Base-by-base conservation (phyloP, 257 asterid species). In the Solanum lycopersicoides region DNA sequence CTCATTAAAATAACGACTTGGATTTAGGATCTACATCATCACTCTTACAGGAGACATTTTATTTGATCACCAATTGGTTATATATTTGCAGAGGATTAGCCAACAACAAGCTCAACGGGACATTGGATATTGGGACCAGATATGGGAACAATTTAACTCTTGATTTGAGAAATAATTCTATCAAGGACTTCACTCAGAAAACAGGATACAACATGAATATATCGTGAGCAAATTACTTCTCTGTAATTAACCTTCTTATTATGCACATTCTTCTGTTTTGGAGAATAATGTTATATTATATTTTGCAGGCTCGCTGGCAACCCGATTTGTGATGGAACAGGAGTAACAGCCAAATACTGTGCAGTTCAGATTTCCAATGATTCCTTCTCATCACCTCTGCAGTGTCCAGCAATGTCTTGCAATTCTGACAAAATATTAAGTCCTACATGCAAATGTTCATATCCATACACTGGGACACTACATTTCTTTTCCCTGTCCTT, bases 401-500 rank as follows among this genome's bases (percentile, higher is more conserved):
- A 45, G 45, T 96, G 99, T 83, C 90, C 92, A 72, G 80, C 88
- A 10, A 86, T 77, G 39, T 89, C 96, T 45, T 96, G 98, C 88
- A 72, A 86, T 21, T 50, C 91, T 71, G 89, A 92, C 71, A 82
- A 89, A 92, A 90, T 90, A 69, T 84, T 93, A 90, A 96, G 97
- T 86, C 95, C 97, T 12, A 93, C 68, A 73, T 96, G 99, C 88
- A 87, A 75, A 87, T 96, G 98, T 86, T 88, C 93, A 86, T 84
- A 93, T 89, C 98, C 99, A 9, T 95, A 93, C 89, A 89, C 89
- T n/a, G 99, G 99, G 91, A 90, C 90, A 44, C 85, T 96, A 45
- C 93, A 92, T 90, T 96, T 96, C 91, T 93, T 89, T 83, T 94
- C 99, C 28, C 85, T 44, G 87, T 91, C 99, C 90, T 96, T 96